Conservation (phyloP, 164 flowering plant genomes). For the Kalanchoe fedtschenkoi region DNA sequence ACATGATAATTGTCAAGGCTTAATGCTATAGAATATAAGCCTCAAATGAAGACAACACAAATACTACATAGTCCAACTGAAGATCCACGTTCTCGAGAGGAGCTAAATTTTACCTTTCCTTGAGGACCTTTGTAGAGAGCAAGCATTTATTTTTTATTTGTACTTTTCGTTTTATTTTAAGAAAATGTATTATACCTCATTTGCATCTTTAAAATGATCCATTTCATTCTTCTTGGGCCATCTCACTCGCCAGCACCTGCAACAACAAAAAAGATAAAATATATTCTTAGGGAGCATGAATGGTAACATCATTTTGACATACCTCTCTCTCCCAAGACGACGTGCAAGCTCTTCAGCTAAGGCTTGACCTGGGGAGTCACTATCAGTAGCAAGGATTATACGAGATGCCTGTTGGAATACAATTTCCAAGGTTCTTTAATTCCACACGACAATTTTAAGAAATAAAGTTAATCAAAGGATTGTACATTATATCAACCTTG, state of each 20-base stretch:
- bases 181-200: conserved; percentile 45
- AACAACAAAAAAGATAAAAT: not conserved
- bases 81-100: not conserved
- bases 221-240: conserved; percentile 72
- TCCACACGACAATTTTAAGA: not conserved
- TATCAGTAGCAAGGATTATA: conserved; percentile 85
- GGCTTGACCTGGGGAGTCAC: conserved; percentile 78
- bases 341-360: conserved; percentile 96
- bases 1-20: no score
- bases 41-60: no score
- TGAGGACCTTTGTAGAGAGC: not conserved
- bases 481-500: conserved; percentile 36
- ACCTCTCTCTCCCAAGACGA: conserved; percentile 94
- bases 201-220: conserved; percentile 71
- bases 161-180: not conserved
- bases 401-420: conserved; percentile 54
- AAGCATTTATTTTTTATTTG: not conserved
- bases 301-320: not conserved
- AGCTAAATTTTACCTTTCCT: not conserved
- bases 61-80: no score
- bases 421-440: not conserved
- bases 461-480: not conserved
- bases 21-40: no score
- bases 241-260: conserved; percentile 83
- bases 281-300: not conserved